These are phyloP conservation scores for Leishmania martiniquensis DNA, from an alignment of 208 protist species.

Conservation along the genomic window DNA sequence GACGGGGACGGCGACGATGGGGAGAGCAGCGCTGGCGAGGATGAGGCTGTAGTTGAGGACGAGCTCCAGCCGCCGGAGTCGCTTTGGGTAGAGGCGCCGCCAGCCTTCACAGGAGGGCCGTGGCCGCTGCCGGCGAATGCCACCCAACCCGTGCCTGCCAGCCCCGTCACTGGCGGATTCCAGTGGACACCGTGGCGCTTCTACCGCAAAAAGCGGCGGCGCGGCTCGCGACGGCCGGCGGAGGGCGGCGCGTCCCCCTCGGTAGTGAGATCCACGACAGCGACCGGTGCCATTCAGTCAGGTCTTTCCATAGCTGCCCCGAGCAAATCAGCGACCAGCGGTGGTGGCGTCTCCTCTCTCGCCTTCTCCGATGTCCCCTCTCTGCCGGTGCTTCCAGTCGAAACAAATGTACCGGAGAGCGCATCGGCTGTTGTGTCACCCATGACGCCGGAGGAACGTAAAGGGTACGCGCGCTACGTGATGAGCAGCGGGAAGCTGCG, in stretches of 20 bases:
- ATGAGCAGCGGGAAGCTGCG: slow-evolving; percentile 84
- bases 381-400: slow-evolving; percentile 24
- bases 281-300: neutral
- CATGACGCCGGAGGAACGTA: slow-evolving; percentile 45
- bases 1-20: neutral
- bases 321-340: neutral
- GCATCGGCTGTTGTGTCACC: slow-evolving; percentile 10
- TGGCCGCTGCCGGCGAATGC: neutral
- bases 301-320: neutral
- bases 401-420: slow-evolving; percentile 13
- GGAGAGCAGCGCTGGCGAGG: neutral
- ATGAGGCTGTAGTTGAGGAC: neutral
- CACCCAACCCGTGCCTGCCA: neutral
- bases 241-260: neutral
- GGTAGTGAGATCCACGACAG: neutral
- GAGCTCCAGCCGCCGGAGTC: slow-evolving; percentile 22
- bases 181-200: slow-evolving; percentile 38
- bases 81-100: slow-evolving; percentile 31
- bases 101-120: slow-evolving; percentile 13
- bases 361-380: slow-evolving; percentile 24
- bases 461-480: slow-evolving; percentile 59
- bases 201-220: slow-evolving; percentile 26
- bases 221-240: neutral
- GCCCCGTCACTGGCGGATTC: slow-evolving; percentile 5
- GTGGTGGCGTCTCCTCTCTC: slow-evolving; percentile 19